phyloP scores from a whole-genome alignment of 2,329 filamentous ascomycete genomes.

The Acarospora socialis region DNA sequence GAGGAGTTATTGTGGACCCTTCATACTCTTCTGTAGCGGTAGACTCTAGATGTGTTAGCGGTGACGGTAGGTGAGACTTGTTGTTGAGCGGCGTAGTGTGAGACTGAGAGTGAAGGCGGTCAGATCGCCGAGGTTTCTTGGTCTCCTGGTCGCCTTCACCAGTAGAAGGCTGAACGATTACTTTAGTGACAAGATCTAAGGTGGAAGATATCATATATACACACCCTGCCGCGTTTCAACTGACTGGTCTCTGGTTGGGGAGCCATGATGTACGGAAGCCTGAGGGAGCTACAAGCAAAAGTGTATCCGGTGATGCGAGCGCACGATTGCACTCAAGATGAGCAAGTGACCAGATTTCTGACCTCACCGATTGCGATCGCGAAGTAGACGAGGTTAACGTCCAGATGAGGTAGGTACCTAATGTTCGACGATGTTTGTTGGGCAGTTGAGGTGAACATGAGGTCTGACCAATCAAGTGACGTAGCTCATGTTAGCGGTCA shows the following conservation, averaged over 20 bases:
- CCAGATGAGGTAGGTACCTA: too few species aligned
- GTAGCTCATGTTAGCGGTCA: too few species aligned
- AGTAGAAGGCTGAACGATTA: constrained; percentile 44
- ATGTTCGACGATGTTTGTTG: too few species aligned
- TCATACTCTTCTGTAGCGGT: constrained; percentile 49
- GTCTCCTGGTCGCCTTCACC: constrained; percentile 48
- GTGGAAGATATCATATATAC: constrained; percentile 13
- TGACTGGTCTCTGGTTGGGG: constrained; percentile 60
- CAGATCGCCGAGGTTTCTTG: constrained; percentile 74
- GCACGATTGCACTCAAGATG: too few species aligned
- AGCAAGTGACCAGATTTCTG: too few species aligned
- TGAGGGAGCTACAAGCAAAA: too few species aligned
- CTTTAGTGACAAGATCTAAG: constrained; percentile 16
- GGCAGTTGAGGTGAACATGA: too few species aligned
- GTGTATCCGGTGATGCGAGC: too few species aligned
- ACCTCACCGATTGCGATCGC: too few species aligned
- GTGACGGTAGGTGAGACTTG: constrained; percentile 62
- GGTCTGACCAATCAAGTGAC: too few species aligned
- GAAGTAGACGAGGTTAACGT: too few species aligned
- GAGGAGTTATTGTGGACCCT: constrained; percentile 57
- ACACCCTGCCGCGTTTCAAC: constrained; percentile 67
- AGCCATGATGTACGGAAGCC: too few species aligned
- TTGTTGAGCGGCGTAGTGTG: constrained; percentile 46
- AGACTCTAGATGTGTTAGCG: constrained; percentile 56
- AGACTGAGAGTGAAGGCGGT: constrained; percentile 45